Evolutionary conservation across 257 asterid genomes (phyloP), one percentile per base, ranked within the genome.

Genomic region (Solanum chilense): DNA sequence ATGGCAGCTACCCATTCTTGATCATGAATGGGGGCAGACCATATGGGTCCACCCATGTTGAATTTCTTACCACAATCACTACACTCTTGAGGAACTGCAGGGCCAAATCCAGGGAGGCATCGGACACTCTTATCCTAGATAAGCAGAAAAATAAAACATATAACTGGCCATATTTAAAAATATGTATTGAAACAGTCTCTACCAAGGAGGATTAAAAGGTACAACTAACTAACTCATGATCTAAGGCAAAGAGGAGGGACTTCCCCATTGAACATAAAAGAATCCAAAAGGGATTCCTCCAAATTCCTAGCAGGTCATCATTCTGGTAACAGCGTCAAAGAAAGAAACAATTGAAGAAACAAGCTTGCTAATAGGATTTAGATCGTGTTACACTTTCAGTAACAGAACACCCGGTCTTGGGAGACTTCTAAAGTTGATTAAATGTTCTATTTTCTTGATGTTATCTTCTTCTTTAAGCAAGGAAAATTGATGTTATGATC

Each of bases 1-100:
- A 95, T 95, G 87, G 98, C 90, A 85, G 92, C 90, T 10, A 97
- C 98, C 99, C 99, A 95, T 83, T 97, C 99, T 87, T 91, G 92
- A 89, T 97, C 99, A 86, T 95, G 99, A 90, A 97, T 97, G 33
- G 99, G 98, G 60, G 98, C 99, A 60, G 99, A 94, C 99, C 99
- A 97, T 81, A 97, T 94, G 74, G 99, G 99, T 81, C 99, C 99
- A 44, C 99, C 99, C 99, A 97, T 97, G 88, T 95, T 95, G 88
- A 90, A 97, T 86, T 94, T 96, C 92, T 97, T 97, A 77, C 99
- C 98, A 90, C 99, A 97, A 84, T 97, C 97, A 85, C 91, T 93
- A 92, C 99, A 97, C 69, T 93, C 98, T 93, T 93, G 99, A 83
- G 93, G 87, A 89, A 96, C 98, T 77, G 86, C 90, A 80, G 99